Evolutionary conservation across 352 stramenopile genomes (phyloP).

Genomic region (Globisporangium perplexum): DNA sequence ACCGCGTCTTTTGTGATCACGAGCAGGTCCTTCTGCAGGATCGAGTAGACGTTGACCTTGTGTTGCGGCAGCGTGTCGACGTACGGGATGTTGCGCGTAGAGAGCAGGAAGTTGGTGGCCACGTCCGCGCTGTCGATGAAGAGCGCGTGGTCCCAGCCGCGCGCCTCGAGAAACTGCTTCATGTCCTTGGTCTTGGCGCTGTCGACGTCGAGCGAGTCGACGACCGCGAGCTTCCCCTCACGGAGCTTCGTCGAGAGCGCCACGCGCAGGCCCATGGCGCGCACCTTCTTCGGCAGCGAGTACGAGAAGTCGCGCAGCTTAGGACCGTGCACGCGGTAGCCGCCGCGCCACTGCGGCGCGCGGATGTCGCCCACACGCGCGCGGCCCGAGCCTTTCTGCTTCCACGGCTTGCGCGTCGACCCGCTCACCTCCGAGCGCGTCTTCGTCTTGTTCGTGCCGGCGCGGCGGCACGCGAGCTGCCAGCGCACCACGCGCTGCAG

Average conservation of each 20-base stretch:
- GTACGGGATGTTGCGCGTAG: constrained; percentile 83
- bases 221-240: constrained; percentile 80
- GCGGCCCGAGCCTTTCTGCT: constrained; percentile 84
- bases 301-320: constrained; percentile 87
- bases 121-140: constrained; percentile 78
- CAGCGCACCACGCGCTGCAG: constrained; percentile 86
- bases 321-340: constrained; percentile 79
- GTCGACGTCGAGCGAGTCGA: constrained; percentile 74
- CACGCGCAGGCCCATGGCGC: constrained; percentile 80
- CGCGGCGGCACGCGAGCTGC: constrained; percentile 78
- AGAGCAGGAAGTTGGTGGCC: constrained; percentile 67
- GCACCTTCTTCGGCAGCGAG: constrained; percentile 84
- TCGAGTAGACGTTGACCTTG: constrained; percentile 90
- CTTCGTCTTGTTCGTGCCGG: constrained; percentile 88
- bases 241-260: constrained; percentile 84
- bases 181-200: constrained; percentile 83
- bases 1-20: constrained; percentile 81
- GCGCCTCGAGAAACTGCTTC: constrained; percentile 70
- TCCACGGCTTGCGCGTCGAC: constrained; percentile 85
- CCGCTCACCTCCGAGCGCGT: constrained; percentile 83
- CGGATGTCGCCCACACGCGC: constrained; percentile 86
- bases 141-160: constrained; percentile 83
- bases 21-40: constrained; percentile 85
- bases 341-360: constrained; percentile 80
- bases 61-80: constrained; percentile 79